Evolutionary conservation across 108 stramenopile species (phyloP).

Genomic region (Hondaea fermentalgiana): DNA sequence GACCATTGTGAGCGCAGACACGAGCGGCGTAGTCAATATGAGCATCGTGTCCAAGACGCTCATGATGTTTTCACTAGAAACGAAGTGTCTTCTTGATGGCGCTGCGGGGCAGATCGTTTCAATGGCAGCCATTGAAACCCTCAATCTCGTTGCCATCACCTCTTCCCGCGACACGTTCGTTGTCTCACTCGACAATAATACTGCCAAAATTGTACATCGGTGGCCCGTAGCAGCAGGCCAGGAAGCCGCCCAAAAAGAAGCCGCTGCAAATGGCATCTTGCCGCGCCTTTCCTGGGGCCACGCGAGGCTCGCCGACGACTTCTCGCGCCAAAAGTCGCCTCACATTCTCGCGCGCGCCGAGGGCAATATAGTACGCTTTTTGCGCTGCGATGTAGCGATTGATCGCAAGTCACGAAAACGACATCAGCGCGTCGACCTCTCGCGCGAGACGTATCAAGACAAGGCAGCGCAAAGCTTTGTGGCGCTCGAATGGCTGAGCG

Average conservation of each 20-base stretch:
- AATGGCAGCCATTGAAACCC: neutral
- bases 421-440: neutral
- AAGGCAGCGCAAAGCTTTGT: neutral
- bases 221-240: neutral
- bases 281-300: neutral
- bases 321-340: neutral
- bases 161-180: neutral
- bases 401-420: neutral
- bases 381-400: neutral
- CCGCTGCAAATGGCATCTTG: neutral
- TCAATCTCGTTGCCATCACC: neutral
- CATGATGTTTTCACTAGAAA: neutral
- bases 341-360: neutral
- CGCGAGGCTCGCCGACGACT: neutral
- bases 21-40: neutral
- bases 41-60: neutral
- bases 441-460: neutral
- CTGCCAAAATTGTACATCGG: neutral
- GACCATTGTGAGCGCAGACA: neutral
- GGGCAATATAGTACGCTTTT: neutral
- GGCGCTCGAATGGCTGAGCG: neutral
- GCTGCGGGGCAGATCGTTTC: neutral
- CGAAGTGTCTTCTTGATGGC: constrained; percentile 4
- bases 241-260: neutral
- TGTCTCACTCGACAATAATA: neutral